Evolutionary conservation across 2,329 filamentous ascomycete species (phyloP), one percentile per base, ranked within the genome.

Genomic region (Fusarium xyrophilum): DNA sequence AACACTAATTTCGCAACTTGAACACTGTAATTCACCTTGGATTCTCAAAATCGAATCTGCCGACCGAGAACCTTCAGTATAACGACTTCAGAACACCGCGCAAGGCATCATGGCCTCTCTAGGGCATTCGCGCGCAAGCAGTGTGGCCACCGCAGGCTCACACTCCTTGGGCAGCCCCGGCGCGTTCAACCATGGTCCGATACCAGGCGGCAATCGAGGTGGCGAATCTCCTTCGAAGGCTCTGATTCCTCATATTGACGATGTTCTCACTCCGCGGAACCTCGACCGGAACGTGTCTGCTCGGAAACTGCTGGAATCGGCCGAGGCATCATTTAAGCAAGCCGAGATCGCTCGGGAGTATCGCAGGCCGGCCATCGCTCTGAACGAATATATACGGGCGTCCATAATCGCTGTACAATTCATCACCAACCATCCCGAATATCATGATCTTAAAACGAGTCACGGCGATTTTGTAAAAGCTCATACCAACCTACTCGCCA

Each of bases 301-400:
- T 63, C 84, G 83, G 59, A 85, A 80, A 67, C 75, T 89, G 38
- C 78, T 90, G 17, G 82, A 84, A 44, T 75, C 79, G 42, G 86
- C 84, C 54, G 84, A 90, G 72, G 74, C 76, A 25, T 82, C 83
- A 47, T 81, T 89, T 62, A 83, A 83, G 63, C 84, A 87, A 71
- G 90, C 92, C 38, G 85, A 88, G 67, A 86, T 85, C 54, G 82
- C 84, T 59, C 83, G 89, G 61, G 86, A 86, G 64, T 90, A 91
- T 79, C 82, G 86, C 28, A 84, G 88, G 36, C 87, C 89, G 7
- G 93, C 96, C 75, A 79, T 88, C 38, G 94, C 94, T 6, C 90
- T 97, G 57, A 87, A 91, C 68, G 92, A 97, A 65, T 98, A 95
- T 75, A 85, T 98, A 60, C 88, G 90, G 67, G 92, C 94, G 14